Base-by-base conservation (phyloP, 176 grass and related monocot genomes). In the Oryza meyeriana region DNA sequence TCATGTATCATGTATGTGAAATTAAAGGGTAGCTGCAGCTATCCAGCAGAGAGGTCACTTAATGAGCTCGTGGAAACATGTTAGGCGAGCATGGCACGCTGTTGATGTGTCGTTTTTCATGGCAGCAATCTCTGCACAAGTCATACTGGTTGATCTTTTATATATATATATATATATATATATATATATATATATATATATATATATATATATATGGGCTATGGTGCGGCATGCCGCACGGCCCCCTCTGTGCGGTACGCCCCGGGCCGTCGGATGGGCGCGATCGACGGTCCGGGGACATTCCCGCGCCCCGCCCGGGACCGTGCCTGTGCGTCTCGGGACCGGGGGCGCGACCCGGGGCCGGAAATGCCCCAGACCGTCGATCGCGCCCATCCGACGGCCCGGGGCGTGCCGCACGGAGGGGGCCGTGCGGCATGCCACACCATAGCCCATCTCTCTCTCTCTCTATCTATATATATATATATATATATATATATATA, bases 31-130 rank as follows among this genome's bases (percentile, higher is more conserved):
- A 18, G 50, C 47, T 57, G 48, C 48, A 59, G 55, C n/a, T 59
- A 59, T 22, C 55, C n/a, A 59, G 55, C 20, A n/a, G 55, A 38
- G 24, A 61, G 44, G 61, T 32, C 67, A 84, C 78, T 88, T 79
- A 66, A 84, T 79, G 67, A 33, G 35, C 30, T 64, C 25, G 18
- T 25, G 70, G 69, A 26, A 72, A 27, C 75, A 84, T 69, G 86
- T 84, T 67, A 50, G 81, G 28, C 32, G 2, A 74, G 86, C 36
- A 88, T 84, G 86, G 81, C 75, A 28, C 28, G 4, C 12, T 59
- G 35, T 22, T 73, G 4, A 58, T 48, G 44, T 79, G 81, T 79
- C 69, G 33, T 79, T 79, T 66, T 57, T 66, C 20, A 58, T 88
- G 80, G 80, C 80, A 71, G 67, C 74, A 78, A 9, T 55, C 50